Conservation (phyloP, 768 basidiomycete species). For the Tylopilus plumbeoviolaceoides region DNA sequence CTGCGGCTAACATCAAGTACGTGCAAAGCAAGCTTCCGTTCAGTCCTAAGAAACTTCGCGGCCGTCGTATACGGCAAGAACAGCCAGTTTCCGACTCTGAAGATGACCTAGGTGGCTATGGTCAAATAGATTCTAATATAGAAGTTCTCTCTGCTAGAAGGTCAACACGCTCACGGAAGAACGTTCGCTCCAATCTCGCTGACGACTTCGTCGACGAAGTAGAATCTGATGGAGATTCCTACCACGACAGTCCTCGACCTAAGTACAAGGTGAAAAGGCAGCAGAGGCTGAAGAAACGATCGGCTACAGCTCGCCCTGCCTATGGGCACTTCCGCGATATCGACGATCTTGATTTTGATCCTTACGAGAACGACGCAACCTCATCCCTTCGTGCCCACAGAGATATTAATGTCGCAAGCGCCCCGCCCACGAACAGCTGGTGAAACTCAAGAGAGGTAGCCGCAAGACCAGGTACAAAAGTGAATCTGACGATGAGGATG, state of each 20-base stretch:
- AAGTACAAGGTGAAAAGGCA: slow-evolving; percentile 1
- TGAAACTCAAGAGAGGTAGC: slow-evolving; percentile 37
- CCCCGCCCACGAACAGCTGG: slow-evolving; percentile 56
- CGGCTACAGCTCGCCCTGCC: slow-evolving; percentile 40
- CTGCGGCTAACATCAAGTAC: slow-evolving; percentile 1
- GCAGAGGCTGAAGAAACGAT: slow-evolving; percentile 28
- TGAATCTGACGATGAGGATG: slow-evolving; percentile 49
- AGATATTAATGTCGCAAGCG: slow-evolving; percentile 9
- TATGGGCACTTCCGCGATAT: slow-evolving; percentile 47
- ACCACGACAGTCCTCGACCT: slow-evolving; percentile 27
- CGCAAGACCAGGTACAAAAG: slow-evolving; percentile 43
- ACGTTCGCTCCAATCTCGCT: slow-evolving; percentile 34
- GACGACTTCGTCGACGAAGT: slow-evolving; percentile 19
- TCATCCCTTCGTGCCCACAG: slow-evolving; percentile 35
- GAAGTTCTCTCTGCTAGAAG: slow-evolving; percentile 34
- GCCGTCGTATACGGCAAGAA: slow-evolving; percentile 27
- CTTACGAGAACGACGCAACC: slow-evolving; percentile 53
- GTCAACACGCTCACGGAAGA: slow-evolving; percentile 46
- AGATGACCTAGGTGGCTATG: slow-evolving; percentile 37
- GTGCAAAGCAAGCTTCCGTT: slow-evolving; percentile 48
- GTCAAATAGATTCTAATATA: slow-evolving; percentile 28
- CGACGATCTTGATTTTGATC: slow-evolving; percentile 37
- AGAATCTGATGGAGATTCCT: slow-evolving; percentile 33
- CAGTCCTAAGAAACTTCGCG: slow-evolving; percentile 61
- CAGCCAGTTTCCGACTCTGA: slow-evolving; percentile 33